These are phyloP conservation scores for Colletotrichum sp. DNA, from an alignment of 2,329 filamentous ascomycete genomes.

Conservation along the genomic window DNA sequence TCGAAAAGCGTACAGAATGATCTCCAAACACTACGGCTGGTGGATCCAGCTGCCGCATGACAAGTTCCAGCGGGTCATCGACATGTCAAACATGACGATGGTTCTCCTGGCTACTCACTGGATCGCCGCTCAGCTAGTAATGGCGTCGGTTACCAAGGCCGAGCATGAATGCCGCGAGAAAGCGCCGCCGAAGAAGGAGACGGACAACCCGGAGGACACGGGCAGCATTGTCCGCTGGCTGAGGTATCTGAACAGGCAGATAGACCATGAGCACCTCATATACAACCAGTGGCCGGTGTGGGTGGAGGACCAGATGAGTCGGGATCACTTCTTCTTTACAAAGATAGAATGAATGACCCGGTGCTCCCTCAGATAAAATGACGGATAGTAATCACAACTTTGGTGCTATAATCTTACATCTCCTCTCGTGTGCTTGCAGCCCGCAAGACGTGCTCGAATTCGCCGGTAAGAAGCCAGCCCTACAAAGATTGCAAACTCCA, in stretches of 20 bases:
- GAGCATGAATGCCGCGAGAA: conserved; percentile 40
- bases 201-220: conserved; percentile 34
- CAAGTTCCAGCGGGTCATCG: conserved; percentile 55
- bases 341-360: conserved; percentile 18
- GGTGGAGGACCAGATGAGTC: conserved; percentile 56
- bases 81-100: conserved; percentile 50
- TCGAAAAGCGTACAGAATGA: conserved; percentile 51
- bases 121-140: conserved; percentile 60
- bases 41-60: conserved; percentile 63
- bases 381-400: not conserved
- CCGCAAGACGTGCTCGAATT: not conserved
- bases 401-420: not conserved
- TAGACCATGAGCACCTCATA: conserved; percentile 46
- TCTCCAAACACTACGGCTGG: conserved; percentile 58
- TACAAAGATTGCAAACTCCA: not conserved
- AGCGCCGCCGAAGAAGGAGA: conserved; percentile 25
- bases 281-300: conserved; percentile 61
- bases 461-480: not conserved
- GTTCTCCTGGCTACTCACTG: conserved; percentile 58
- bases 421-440: not conserved
- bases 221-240: conserved; percentile 55
- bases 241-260: conserved; percentile 51
- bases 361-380: not conserved
- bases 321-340: conserved; percentile 52
- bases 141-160: conserved; percentile 50